Conservation (phyloP, 805 yeast genomes). For the Yamadazyma ubonensis region DNA sequence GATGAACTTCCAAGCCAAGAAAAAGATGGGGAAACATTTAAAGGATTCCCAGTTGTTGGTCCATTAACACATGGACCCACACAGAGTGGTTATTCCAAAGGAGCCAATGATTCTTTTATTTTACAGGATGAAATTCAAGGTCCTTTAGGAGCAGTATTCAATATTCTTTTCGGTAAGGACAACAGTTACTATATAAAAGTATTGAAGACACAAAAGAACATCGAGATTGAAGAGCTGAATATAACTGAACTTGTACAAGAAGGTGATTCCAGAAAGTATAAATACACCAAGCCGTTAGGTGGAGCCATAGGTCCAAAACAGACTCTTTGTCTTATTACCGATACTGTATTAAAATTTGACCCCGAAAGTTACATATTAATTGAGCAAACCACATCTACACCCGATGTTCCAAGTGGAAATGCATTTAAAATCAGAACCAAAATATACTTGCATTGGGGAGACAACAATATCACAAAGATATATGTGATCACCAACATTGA, state of each 20-base stretch:
- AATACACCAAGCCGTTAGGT: constrained; percentile 61
- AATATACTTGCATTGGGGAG: constrained; percentile 62
- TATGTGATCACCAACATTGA: constrained; percentile 55
- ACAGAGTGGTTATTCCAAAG: constrained; percentile 41
- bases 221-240: constrained; percentile 50
- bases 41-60: constrained; percentile 42
- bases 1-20: constrained; percentile 1
- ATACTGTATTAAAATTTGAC: constrained; percentile 54
- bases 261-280: constrained; percentile 46
- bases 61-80: constrained; percentile 54
- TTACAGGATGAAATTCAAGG: constrained; percentile 54
- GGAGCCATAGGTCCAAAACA: constrained; percentile 77
- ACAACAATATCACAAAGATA: constrained; percentile 51
- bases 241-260: constrained; percentile 28
- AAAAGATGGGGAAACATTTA: constrained; percentile 19
- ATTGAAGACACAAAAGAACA: constrained; percentile 61
- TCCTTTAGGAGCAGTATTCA: constrained; percentile 62
- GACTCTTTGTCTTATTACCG: constrained; percentile 63
- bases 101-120: constrained; percentile 53
- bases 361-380: constrained; percentile 47
- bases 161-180: constrained; percentile 63
- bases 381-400: constrained; percentile 61
- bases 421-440: constrained; percentile 62
- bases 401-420: constrained; percentile 81
- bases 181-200: constrained; percentile 43